Percentiles rank a stretch among this genome's conserved stretches.
Conservation (phyloP, 108 stramenopile genomes). For the Cyclotella cryptica region DNA sequence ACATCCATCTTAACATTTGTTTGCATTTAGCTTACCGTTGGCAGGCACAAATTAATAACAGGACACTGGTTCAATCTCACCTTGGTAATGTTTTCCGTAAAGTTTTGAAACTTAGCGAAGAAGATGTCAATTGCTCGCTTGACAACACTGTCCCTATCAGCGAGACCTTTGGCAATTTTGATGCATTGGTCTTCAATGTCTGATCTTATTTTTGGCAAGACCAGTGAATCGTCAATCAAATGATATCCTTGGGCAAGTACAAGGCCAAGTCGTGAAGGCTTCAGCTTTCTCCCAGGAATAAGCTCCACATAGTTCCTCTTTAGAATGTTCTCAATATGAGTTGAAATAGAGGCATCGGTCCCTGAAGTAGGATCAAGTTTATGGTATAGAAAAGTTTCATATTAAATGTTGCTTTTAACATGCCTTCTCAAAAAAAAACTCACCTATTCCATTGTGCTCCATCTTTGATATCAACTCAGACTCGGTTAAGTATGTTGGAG, state of each 20-base stretch:
- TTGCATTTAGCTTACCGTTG: slow-evolving; percentile 52
- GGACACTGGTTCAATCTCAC: background rate
- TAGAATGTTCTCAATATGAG: slow-evolving; percentile 92
- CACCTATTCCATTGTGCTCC: slow-evolving; percentile 93
- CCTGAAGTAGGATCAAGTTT: background rate
- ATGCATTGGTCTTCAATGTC: slow-evolving; percentile 92
- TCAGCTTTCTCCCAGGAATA: slow-evolving; percentile 74
- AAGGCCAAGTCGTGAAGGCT: slow-evolving; percentile 88
- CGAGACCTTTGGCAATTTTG: slow-evolving; percentile 86
- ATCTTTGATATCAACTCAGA: slow-evolving; percentile 88
- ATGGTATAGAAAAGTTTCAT: too few species aligned
- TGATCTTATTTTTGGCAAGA: slow-evolving; percentile 86
- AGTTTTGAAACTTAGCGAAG: slow-evolving; percentile 73
- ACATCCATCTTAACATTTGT: slow-evolving; percentile 71
- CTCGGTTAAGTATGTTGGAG: slow-evolving; percentile 89
- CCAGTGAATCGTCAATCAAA: slow-evolving; percentile 86
- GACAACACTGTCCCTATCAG: slow-evolving; percentile 69
- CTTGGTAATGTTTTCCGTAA: slow-evolving; percentile 53
- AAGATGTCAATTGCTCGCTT: slow-evolving; percentile 74
- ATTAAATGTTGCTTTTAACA: background rate
- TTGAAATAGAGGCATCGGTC: slow-evolving; percentile 82
- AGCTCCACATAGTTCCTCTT: slow-evolving; percentile 88
- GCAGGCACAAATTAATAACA: background rate
- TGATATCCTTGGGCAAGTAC: slow-evolving; percentile 92
- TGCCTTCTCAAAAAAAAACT: background rate